Percentiles rank a stretch among this genome's conserved stretches.
Conservation (phyloP, 345 rosid genomes). For the Eucalyptus fibrosa region DNA sequence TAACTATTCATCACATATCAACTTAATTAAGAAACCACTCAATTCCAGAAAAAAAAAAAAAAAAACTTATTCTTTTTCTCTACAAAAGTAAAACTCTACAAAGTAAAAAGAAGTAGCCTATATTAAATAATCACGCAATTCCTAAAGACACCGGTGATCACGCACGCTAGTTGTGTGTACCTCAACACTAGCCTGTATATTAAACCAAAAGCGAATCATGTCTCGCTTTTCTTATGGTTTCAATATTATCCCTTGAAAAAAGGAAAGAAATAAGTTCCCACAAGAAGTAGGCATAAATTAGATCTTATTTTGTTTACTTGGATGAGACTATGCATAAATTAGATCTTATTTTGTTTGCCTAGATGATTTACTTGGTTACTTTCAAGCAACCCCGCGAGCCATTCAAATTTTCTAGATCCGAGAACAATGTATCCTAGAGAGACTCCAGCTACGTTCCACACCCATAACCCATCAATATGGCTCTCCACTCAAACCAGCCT, state of each 20-base stretch:
- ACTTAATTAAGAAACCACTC: not conserved
- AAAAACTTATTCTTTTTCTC: no score
- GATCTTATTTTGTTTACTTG: not conserved
- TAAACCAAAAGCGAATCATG: no score
- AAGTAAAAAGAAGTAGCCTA: accelerated
- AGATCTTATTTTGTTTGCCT: not conserved
- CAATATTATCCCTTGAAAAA: no score
- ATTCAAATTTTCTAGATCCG: not conserved
- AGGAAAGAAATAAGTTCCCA: no score
- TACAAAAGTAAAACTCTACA: no score
- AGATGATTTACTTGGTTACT: not conserved
- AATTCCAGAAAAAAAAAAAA: accelerated
- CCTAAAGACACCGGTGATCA: accelerated
- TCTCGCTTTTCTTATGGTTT: no score
- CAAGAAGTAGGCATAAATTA: accelerated
- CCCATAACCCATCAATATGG: not conserved
- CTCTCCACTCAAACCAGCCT: not conserved
- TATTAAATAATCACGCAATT: no score
- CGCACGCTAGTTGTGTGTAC: accelerated
- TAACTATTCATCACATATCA: no score
- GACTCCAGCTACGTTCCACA: not conserved
- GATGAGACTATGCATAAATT: not conserved
- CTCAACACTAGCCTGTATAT: accelerated
- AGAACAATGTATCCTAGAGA: not conserved
- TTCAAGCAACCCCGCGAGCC: conserved; percentile 8